Percentiles rank a stretch among this genome's conserved stretches.
Conservation (phyloP, 257 asterid species). For the Nicotiana benthamiana region DNA sequence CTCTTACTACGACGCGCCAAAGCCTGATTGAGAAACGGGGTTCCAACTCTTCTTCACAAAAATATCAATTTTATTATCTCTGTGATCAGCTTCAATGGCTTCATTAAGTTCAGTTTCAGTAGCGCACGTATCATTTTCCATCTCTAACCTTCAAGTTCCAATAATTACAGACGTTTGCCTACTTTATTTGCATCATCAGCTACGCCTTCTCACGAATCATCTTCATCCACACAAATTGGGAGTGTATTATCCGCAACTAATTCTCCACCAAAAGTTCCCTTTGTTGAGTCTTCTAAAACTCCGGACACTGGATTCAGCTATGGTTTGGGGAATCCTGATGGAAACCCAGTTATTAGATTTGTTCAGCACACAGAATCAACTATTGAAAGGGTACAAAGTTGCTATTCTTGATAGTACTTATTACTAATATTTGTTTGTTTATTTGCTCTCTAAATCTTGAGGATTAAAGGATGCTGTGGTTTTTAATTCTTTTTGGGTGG, state of each 20-base stretch:
- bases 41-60: neutral
- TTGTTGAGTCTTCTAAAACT: conserved; percentile 29
- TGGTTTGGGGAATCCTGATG: conserved; percentile 35
- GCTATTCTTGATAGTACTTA: neutral
- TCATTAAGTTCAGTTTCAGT: conserved; percentile 25
- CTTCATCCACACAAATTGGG: conserved; percentile 29
- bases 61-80: neutral
- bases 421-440: neutral
- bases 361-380: conserved; percentile 52
- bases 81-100: conserved; percentile 39
- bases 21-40: neutral
- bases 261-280: conserved; percentile 21
- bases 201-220: conserved; percentile 35
- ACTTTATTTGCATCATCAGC: conserved; percentile 32
- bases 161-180: conserved; percentile 14
- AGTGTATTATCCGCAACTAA: conserved; percentile 21
- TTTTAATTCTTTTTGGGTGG: no score
- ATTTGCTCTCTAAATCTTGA: no score
- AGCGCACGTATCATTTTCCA: conserved; percentile 26
- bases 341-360: conserved; percentile 41
- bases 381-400: conserved; percentile 61
- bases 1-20: neutral
- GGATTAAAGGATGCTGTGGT: no score
- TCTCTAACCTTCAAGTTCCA: conserved; percentile 16
- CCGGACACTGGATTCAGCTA: conserved; percentile 24